These are phyloP conservation scores for Ogataea hybrid DNA, from an alignment of 1,139 yeast species.

Conservation along the genomic window DNA sequence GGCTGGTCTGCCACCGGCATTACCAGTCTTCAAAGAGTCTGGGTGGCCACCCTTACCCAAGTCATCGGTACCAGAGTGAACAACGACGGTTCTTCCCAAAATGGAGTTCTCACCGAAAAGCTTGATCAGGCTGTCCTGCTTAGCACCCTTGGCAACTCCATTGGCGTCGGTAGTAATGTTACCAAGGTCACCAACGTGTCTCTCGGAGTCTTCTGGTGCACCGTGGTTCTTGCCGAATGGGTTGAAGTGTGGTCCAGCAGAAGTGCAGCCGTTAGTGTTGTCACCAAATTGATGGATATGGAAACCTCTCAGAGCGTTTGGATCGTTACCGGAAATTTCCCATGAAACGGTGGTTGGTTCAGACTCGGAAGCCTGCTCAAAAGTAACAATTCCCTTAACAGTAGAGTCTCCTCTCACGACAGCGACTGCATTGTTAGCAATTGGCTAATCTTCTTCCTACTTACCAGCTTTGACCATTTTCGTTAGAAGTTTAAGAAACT, in stretches of 20 bases:
- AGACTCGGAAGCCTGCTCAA: constrained; percentile 76
- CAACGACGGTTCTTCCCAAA: constrained; percentile 93
- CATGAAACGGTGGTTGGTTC: constrained; percentile 84
- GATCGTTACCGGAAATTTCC: constrained; percentile 83
- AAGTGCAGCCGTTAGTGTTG: constrained; percentile 97
- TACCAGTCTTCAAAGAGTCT: constrained; percentile 95
- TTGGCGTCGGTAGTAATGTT: constrained; percentile 81
- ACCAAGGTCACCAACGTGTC: constrained; percentile 99
- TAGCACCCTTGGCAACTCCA: constrained; percentile 89
- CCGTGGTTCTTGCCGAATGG: constrained; percentile 92
- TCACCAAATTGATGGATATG: constrained; percentile 98
- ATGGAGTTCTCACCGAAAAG: constrained; percentile 83
- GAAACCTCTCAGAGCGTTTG: constrained; percentile 93
- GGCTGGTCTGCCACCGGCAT: constrained; percentile 98
- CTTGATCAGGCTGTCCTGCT: constrained; percentile 73
- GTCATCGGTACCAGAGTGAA: constrained; percentile 94
- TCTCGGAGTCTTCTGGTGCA: constrained; percentile 82
- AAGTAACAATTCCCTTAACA: constrained; percentile 81
- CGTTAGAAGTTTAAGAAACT: neutral
- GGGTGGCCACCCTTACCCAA: constrained; percentile 95
- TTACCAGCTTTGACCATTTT: constrained; percentile 13
- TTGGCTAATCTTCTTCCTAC: neutral
- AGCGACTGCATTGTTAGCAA: constrained; percentile 58
- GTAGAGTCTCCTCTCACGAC: constrained; percentile 93
- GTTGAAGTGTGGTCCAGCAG: constrained; percentile 99